phyloP scores from a whole-genome alignment of 495 filamentous ascomycete species.

The Penicillium waksmanii region DNA sequence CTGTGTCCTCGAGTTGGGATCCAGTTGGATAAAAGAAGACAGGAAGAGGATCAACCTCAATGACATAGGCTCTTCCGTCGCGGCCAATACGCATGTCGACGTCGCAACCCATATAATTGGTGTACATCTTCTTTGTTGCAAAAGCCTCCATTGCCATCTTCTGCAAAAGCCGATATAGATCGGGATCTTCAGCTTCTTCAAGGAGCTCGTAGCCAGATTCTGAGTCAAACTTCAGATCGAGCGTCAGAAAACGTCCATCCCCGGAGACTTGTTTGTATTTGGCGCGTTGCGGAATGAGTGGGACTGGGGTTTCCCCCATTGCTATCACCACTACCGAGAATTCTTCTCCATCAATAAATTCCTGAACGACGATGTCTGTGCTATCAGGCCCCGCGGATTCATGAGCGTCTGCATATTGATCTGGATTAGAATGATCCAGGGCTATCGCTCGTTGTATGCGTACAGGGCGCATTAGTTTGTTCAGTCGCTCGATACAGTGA shows the following conservation, averaged over 20 bases:
- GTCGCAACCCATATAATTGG: constrained; percentile 22
- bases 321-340: constrained; percentile 13
- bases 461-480: constrained; percentile 11
- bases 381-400: constrained; percentile 8
- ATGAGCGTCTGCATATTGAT: constrained; percentile 2
- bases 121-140: constrained; percentile 10
- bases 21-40: constrained; percentile 16
- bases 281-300: constrained; percentile 14
- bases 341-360: constrained; percentile 16
- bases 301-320: constrained; percentile 10
- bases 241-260: constrained; percentile 6
- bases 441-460: constrained; percentile 9
- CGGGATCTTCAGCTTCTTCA: constrained; percentile 9
- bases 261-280: constrained; percentile 10
- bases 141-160: constrained; percentile 20
- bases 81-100: constrained; percentile 19
- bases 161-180: constrained; percentile 13
- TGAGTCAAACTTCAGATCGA: constrained; percentile 16
- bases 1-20: constrained; percentile 13
- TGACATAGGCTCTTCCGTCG: constrained; percentile 14
- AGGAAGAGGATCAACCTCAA: constrained; percentile 19
- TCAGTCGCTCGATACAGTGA: constrained; percentile 7
- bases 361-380: constrained; percentile 17
- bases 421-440: background rate
- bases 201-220: constrained; percentile 15